A percentile compares a stretch with the other conserved stretches of the same genome.
These are phyloP conservation scores for Boletus edulis DNA, from an alignment of 768 basidiomycete species.

Conservation along the genomic window DNA sequence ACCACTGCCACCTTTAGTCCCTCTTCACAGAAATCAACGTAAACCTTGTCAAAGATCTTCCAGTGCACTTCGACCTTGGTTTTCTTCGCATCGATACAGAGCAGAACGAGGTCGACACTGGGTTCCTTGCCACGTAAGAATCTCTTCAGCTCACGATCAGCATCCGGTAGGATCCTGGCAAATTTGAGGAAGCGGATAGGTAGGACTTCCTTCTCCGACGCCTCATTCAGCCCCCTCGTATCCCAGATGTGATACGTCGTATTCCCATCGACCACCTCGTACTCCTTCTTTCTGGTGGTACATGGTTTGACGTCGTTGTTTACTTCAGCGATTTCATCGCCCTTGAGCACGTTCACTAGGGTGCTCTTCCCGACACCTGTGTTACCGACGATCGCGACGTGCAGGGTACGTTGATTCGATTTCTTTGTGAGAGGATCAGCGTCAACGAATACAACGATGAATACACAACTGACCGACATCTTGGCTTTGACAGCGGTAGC, in stretches of 20 bases:
- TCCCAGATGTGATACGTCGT: slow-evolving; percentile 21
- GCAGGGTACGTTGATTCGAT: not conserved
- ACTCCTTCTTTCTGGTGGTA: slow-evolving; percentile 2
- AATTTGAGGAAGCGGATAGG: not conserved
- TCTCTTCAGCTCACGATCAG: slow-evolving; percentile 16
- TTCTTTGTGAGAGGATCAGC: slow-evolving; percentile 2
- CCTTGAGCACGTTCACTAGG: slow-evolving; percentile 25
- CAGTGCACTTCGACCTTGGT: slow-evolving; percentile 13
- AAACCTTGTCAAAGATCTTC: slow-evolving; percentile 21
- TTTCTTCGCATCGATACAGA: slow-evolving; percentile 22
- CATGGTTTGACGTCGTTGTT: slow-evolving; percentile 21
- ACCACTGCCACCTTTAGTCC: slow-evolving; percentile 16
- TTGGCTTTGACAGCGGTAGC: not conserved
- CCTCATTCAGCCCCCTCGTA: slow-evolving; percentile 27
- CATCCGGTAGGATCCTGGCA: slow-evolving; percentile 4
- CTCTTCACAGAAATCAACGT: slow-evolving; percentile 11
- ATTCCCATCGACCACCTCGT: slow-evolving; percentile 8
- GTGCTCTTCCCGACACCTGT: slow-evolving; percentile 30
- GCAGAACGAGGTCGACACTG: slow-evolving; percentile 16
- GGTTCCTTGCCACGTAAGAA: slow-evolving; percentile 15
- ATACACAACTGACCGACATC: slow-evolving; percentile 18
- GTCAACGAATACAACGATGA: not conserved
- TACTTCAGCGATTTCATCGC: slow-evolving; percentile 8
- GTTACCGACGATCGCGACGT: slow-evolving; percentile 22
- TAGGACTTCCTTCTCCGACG: not conserved